These are phyloP conservation scores for Marsdenia floribunda DNA, from an alignment of 257 asterid species.

Conservation along the genomic window DNA sequence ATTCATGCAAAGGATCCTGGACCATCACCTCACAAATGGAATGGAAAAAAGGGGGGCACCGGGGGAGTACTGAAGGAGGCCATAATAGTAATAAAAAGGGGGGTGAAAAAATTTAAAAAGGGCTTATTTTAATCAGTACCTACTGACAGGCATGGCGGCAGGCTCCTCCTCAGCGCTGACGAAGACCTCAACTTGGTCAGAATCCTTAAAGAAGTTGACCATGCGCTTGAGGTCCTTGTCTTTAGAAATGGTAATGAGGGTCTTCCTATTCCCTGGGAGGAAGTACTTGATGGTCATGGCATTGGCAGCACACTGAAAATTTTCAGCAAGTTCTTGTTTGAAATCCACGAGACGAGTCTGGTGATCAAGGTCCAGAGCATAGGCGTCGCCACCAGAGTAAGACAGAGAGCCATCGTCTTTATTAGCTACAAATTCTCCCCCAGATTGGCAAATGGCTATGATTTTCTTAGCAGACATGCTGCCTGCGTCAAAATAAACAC, in stretches of 20 bases:
- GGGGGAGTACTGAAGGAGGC: neutral
- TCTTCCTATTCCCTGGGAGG: slow-evolving; percentile 88
- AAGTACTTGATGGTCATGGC: slow-evolving; percentile 78
- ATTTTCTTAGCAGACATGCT: slow-evolving; percentile 66
- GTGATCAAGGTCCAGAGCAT: slow-evolving; percentile 81
- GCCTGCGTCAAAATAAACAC: neutral
- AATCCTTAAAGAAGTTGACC: slow-evolving; percentile 84
- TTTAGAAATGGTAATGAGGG: slow-evolving; percentile 82
- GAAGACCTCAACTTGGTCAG: slow-evolving; percentile 94
- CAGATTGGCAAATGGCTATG: slow-evolving; percentile 91
- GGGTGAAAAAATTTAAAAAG: neutral
- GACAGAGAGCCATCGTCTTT: slow-evolving; percentile 69
- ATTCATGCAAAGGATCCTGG: neutral
- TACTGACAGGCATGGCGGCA: slow-evolving; percentile 71
- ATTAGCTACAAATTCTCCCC: slow-evolving; percentile 76
- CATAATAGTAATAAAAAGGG: neutral
- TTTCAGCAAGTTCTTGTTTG: slow-evolving; percentile 81
- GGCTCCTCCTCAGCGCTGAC: slow-evolving; percentile 66
- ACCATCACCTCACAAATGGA: neutral
- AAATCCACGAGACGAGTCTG: slow-evolving; percentile 65
- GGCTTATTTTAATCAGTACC: slow-evolving; percentile 37
- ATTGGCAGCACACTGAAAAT: slow-evolving; percentile 55
- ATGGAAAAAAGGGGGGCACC: neutral
- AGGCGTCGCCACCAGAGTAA: slow-evolving; percentile 88
- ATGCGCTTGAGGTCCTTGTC: slow-evolving; percentile 94